Base-by-base conservation (phyloP, 148 eudicot genomes). In the Tetragonia tetragonoides region DNA sequence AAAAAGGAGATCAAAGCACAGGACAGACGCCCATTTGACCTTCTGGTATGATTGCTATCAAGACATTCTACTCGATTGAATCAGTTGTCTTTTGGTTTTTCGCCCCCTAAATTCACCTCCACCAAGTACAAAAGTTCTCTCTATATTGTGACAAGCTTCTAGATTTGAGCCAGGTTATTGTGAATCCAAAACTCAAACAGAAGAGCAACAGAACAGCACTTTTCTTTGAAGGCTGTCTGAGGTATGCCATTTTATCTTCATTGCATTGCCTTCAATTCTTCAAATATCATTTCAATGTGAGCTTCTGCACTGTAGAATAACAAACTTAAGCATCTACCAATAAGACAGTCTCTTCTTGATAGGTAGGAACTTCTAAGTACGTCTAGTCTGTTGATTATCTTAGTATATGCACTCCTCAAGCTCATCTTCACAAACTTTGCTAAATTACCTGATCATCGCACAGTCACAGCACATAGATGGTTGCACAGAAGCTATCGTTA, bases 171-270 rank as follows among this genome's bases (percentile, higher is more conserved):
- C 96, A 95, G 99, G 97, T 95, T 79, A 86, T 95, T 60, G 75
- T 95, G 44, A 95, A 95, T 78, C 99, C 99, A 24, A 84, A 81
- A 72, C 87, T 95, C 64, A 79, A 83, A 83, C 90, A 86, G 79
- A 95, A 87, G 85, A 84, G 97, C 70, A 73, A 85, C 78, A 90
- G 78, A 80, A 82, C 85, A 44, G 97, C 99, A 51, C 81, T 93
- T 59, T 95, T 95, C 84, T 95, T 95, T 65, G 99, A 95, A 86
- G 99, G 99, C 61, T 95, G 97, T 79, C 79, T 95, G 69, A 95
- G 97, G 99, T 95, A 87, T 7, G 79, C 80, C 62, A 73, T 38
- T 10, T 42, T 18, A 8, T 66, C 66, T 64, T 49, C 40, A 14
- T 60, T n/a, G 64, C 28, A n/a, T 6, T 60, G 8, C 21, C 64